A percentile compares a stretch with the other conserved stretches of the same genome.
Conservation (phyloP, 2,329 filamentous ascomycete species). For the Diplodia intermedia region DNA sequence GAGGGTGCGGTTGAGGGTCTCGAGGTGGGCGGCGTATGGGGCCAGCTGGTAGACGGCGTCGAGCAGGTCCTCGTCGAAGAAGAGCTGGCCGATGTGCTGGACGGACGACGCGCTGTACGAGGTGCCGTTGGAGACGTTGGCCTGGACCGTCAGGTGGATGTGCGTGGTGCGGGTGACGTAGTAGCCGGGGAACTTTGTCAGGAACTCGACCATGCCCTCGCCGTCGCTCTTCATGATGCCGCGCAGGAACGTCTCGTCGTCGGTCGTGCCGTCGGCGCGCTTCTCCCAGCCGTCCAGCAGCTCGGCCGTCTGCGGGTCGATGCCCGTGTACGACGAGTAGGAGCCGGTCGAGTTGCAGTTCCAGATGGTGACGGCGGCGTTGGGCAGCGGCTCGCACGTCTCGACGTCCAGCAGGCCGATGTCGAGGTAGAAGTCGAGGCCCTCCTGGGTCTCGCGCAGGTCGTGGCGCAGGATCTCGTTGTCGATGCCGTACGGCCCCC, state of each 20-base stretch:
- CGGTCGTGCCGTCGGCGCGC: conserved; percentile 42
- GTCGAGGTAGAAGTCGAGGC: conserved; percentile 58
- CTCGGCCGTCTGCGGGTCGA: conserved; percentile 36
- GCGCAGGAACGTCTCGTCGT: conserved; percentile 53
- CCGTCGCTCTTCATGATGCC: conserved; percentile 56
- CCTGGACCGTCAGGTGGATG: conserved; percentile 47
- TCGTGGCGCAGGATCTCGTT: conserved; percentile 60
- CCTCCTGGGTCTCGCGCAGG: conserved; percentile 56
- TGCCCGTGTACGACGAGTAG: conserved; percentile 54
- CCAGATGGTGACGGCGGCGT: conserved; percentile 51
- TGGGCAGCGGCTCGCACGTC: conserved; percentile 60
- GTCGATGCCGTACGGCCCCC: conserved; percentile 49
- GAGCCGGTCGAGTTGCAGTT: conserved; percentile 52
- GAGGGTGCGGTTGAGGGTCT: conserved; percentile 50
- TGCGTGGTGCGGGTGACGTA: conserved; percentile 53
- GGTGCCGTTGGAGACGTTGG: conserved; percentile 53
- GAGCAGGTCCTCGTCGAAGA: conserved; percentile 67
- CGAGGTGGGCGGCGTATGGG: conserved; percentile 53
- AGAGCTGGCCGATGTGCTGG: conserved; percentile 67
- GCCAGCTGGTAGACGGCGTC: conserved; percentile 55
- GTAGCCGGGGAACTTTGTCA: conserved; percentile 58
- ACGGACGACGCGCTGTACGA: conserved; percentile 56
- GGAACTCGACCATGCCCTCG: conserved; percentile 59
- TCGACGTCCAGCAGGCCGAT: conserved; percentile 62
- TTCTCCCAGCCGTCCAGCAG: conserved; percentile 13